Conservation (phyloP, 176 grass and related monocot genomes). For the Chrysopogon serrulatus region DNA sequence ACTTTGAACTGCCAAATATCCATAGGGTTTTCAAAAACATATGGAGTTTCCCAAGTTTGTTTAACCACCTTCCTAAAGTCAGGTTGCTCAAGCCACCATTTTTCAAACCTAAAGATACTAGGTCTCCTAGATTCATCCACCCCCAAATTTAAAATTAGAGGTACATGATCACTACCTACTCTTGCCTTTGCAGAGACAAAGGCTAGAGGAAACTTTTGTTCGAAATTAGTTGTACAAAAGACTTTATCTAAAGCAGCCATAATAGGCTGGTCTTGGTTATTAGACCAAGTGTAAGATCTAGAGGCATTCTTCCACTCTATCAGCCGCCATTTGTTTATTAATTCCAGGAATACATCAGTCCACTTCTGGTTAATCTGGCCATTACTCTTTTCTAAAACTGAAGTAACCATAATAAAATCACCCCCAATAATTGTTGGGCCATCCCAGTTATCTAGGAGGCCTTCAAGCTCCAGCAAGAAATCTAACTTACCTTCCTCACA, state of each 20-base stretch:
- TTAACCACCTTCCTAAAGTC: rapidly evolving
- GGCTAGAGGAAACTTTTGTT: rapidly evolving
- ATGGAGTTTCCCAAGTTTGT: rapidly evolving
- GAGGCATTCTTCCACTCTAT: not conserved
- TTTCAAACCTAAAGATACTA: not conserved
- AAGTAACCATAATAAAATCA: no score
- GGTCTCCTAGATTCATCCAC: rapidly evolving
- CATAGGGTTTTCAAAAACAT: rapidly evolving
- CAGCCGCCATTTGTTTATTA: no score
- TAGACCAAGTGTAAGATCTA: not conserved
- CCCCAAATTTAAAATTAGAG: not conserved
- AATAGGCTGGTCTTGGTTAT: not conserved
- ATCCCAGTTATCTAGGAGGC: no score
- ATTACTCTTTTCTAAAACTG: no score
- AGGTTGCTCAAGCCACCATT: not conserved
- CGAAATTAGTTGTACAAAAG: not conserved
- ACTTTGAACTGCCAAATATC: not conserved
- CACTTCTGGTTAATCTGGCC: no score
- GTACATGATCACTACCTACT: not conserved
- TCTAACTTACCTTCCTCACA: no score
- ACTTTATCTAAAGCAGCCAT: not conserved
- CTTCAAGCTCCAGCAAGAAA: no score
- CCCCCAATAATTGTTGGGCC: no score
- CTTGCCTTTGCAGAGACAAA: not conserved
- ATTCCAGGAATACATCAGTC: no score